A percentile compares a stretch with the other conserved stretches of the same genome.
These are phyloP conservation scores for Zygoascus flipseniorum DNA, from an alignment of 805 yeast species.

Conservation along the genomic window DNA sequence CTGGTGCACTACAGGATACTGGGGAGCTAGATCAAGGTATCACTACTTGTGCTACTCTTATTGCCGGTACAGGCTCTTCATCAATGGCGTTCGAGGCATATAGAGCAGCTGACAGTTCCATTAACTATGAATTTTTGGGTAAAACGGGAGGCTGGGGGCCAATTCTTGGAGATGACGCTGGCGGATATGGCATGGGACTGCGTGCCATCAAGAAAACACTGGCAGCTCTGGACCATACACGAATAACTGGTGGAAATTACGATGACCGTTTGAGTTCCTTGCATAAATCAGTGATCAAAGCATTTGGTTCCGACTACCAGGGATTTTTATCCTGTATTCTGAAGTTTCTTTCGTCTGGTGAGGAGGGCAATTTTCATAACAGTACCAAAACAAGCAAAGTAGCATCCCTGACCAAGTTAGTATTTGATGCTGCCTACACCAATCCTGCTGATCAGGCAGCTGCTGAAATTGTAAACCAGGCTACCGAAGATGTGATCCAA, in stretches of 20 bases:
- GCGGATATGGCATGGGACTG: slow-evolving; percentile 19
- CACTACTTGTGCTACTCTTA: slow-evolving; percentile 10
- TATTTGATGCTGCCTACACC: slow-evolving; percentile 6
- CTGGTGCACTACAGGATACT: slow-evolving; percentile 10
- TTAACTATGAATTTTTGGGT: slow-evolving; percentile 7
- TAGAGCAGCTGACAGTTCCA: not conserved
- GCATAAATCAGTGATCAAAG: slow-evolving; percentile 5
- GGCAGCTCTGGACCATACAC: slow-evolving; percentile 7
- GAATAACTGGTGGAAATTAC: not conserved
- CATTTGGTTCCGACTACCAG: slow-evolving; percentile 2
- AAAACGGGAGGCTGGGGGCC: slow-evolving; percentile 21
- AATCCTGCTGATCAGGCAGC: slow-evolving; percentile 2
- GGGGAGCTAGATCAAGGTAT: not conserved
- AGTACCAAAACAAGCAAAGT: slow-evolving; percentile 3
- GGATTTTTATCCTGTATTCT: slow-evolving; percentile 8
- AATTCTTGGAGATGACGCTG: slow-evolving; percentile 21
- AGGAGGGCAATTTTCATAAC: not conserved
- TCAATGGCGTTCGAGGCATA: slow-evolving; percentile 13
- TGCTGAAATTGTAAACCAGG: slow-evolving; percentile 6
- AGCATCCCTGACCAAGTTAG: slow-evolving; percentile 10
- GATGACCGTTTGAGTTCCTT: not conserved
- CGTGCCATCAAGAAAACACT: slow-evolving; percentile 10
- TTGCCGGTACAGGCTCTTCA: slow-evolving; percentile 22
- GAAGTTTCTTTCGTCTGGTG: slow-evolving; percentile 1
- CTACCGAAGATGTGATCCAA: slow-evolving; percentile 8